Percentiles rank a stretch among this genome's conserved stretches.
Evolutionary conservation across 768 basidiomycete genomes (phyloP).

Genomic region (Podaxis sp.): DNA sequence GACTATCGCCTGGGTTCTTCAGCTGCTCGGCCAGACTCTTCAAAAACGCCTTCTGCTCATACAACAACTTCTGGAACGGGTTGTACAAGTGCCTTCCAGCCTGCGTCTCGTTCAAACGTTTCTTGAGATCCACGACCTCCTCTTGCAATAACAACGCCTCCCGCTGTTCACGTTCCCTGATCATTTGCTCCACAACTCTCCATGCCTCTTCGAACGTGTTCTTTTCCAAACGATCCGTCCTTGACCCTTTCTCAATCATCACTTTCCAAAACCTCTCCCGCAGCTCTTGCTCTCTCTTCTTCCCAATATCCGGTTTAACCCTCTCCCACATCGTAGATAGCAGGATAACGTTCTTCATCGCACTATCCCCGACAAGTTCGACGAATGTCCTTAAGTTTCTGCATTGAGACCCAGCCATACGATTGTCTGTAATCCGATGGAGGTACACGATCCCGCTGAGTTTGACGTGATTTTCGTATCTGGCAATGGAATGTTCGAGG

Average conservation of each 20-base stretch:
- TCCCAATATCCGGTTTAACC: constrained; percentile 28
- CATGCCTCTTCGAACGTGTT: constrained; percentile 30
- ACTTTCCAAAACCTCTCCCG: constrained; percentile 38
- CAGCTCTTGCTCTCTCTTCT: constrained; percentile 37
- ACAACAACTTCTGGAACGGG: constrained; percentile 5
- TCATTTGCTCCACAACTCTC: constrained; percentile 13
- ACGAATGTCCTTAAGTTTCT: constrained; percentile 45
- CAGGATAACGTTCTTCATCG: constrained; percentile 43
- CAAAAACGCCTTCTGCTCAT: neutral
- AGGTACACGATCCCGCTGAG: constrained; percentile 39
- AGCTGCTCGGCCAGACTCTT: neutral
- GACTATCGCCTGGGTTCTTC: neutral
- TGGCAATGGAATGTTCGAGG: neutral
- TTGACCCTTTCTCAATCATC: constrained; percentile 38
- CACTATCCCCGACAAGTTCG: constrained; percentile 42
- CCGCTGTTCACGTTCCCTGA: constrained; percentile 6
- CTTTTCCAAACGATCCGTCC: constrained; percentile 30
- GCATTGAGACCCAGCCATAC: constrained; percentile 38
- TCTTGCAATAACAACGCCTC: constrained; percentile 7
- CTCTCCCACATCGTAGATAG: constrained; percentile 51
- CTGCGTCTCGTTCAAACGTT: constrained; percentile 9
- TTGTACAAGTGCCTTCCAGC: constrained; percentile 8
- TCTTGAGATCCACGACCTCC: constrained; percentile 12
- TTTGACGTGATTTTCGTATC: constrained; percentile 1
- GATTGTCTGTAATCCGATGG: constrained; percentile 40